phyloP scores from a whole-genome alignment of 2,329 filamentous ascomycete genomes.

The Aquanectria penicillioides region DNA sequence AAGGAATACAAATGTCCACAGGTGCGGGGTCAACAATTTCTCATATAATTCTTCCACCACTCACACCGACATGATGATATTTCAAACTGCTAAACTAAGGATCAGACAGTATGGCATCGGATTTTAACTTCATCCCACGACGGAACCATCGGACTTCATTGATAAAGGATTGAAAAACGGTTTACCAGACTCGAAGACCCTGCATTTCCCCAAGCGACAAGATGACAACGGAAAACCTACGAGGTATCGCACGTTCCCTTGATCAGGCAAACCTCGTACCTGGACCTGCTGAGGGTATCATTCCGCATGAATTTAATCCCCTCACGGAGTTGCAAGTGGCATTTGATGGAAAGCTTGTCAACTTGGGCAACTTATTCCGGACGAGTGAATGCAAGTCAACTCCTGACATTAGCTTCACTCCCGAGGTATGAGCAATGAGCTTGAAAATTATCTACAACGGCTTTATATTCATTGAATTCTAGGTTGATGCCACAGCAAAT shows the following conservation, averaged over 20 bases:
- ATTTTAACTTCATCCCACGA: not conserved
- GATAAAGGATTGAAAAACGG: not conserved
- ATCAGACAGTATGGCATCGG: not conserved
- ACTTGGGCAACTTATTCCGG: constrained; percentile 53
- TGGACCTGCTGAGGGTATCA: constrained; percentile 50
- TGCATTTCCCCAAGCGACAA: not conserved
- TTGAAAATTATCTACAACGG: not conserved
- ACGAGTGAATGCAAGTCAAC: constrained; percentile 48
- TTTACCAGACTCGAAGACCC: not conserved
- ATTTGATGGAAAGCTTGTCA: constrained; percentile 46
- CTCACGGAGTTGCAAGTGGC: constrained; percentile 51
- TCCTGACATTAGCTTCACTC: constrained; percentile 49
- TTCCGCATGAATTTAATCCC: constrained; percentile 55
- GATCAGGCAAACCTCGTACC: constrained; percentile 52
- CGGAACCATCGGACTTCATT: not conserved
- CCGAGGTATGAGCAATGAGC: constrained; percentile 41
- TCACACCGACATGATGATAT: not conserved
- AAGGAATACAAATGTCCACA: too few relatives aligned
- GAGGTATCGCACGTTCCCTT: not conserved
- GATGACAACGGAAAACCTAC: not conserved
- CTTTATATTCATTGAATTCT: too few relatives aligned
- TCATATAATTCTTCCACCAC: constrained; percentile 12
- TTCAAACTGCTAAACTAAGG: not conserved
- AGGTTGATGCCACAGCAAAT: constrained; percentile 39
- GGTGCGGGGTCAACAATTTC: constrained; percentile 4